These are phyloP conservation scores for Colletotrichum melonis DNA, from an alignment of 2,329 filamentous ascomycete species.

Conservation along the genomic window DNA sequence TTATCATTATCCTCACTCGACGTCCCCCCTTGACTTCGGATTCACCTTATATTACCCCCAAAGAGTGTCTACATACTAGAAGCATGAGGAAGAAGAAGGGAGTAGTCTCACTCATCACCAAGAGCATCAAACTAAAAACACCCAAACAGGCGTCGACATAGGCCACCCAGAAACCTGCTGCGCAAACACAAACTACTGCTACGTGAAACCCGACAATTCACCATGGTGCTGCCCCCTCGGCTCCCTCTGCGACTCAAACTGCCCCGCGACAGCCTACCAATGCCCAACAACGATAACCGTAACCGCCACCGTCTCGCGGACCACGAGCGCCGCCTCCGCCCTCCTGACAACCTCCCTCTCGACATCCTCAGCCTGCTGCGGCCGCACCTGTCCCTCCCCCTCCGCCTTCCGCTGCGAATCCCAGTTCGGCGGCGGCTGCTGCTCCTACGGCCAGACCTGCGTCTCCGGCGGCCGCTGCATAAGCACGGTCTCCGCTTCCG, in stretches of 20 bases:
- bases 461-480: conserved; percentile 49
- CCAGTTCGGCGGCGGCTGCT: conserved; percentile 61
- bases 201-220: conserved; percentile 47
- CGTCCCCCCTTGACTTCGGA: background rate
- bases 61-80: background rate
- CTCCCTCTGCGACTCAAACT: conserved; percentile 54
- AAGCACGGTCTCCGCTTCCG: conserved; percentile 38
- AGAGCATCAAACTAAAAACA: background rate
- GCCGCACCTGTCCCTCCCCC: conserved; percentile 52
- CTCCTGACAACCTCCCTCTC: conserved; percentile 40
- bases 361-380: conserved; percentile 49
- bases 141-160: conserved; percentile 54
- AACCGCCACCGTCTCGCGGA: conserved; percentile 38
- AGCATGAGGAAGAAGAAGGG: background rate
- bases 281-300: conserved; percentile 45
- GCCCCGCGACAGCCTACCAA: conserved; percentile 46
- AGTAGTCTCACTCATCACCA: background rate
- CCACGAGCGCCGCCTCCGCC: background rate
- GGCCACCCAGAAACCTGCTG: conserved; percentile 53
- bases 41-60: too few species aligned
- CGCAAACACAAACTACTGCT: conserved; percentile 57
- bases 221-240: conserved; percentile 56
- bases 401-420: conserved; percentile 58
- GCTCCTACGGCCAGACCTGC: conserved; percentile 58
- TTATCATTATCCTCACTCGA: background rate